phyloP scores from a whole-genome alignment of 2,329 filamentous ascomycete species.

The Neofusicoccum sp. region DNA sequence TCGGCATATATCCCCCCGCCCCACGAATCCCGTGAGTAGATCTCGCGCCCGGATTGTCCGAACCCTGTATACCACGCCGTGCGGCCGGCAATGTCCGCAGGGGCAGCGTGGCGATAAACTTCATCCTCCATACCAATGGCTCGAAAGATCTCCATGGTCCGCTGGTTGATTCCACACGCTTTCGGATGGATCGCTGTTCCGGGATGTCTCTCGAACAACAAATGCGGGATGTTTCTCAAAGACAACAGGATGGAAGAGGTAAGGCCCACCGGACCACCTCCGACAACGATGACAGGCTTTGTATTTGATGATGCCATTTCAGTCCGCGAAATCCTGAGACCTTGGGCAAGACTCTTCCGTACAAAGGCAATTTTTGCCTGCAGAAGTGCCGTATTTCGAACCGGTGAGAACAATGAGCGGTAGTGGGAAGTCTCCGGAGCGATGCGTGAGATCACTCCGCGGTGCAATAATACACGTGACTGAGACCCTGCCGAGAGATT shows the following conservation, averaged over 20 bases:
- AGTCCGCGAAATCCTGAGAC: no score
- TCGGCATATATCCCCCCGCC: background rate
- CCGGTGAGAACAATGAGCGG: no score
- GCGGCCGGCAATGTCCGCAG: conserved; percentile 22
- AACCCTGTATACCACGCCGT: conserved; percentile 33
- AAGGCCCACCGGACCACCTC: conserved; percentile 26
- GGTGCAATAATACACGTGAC: no score
- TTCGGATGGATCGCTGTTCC: conserved; percentile 36
- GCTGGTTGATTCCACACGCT: conserved; percentile 33
- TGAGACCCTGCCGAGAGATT: no score
- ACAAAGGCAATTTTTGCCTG: no score
- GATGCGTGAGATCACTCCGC: no score
- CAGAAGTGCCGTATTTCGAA: no score
- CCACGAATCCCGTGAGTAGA: conserved; percentile 19
- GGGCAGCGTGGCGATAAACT: conserved; percentile 23
- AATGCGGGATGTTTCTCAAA: conserved; percentile 26
- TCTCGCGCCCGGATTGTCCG: conserved; percentile 27
- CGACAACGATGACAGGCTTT: conserved; percentile 26
- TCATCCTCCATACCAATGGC: conserved; percentile 33
- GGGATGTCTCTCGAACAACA: conserved; percentile 33
- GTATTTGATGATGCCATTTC: no score
- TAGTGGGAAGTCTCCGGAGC: no score
- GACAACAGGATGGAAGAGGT: conserved; percentile 33
- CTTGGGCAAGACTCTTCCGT: no score
- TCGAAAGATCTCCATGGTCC: conserved; percentile 31